Conservation (phyloP, 768 basidiomycete species). For the Suillus subaureus region DNA sequence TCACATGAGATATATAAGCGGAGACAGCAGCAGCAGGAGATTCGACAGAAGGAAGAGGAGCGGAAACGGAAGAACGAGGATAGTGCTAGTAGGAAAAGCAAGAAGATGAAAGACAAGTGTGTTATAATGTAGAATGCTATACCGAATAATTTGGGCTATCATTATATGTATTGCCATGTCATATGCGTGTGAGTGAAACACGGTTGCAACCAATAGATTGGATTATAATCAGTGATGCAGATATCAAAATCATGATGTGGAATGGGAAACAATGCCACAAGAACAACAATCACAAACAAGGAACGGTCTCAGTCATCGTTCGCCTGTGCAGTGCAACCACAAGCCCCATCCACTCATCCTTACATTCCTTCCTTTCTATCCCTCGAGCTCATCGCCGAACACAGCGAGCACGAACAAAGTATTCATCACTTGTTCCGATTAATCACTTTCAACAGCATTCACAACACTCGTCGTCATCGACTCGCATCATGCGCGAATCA, state of each 20-base stretch:
- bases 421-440: conserved; percentile 16
- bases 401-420: conserved; percentile 8
- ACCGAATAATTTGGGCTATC: background rate
- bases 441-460: background rate
- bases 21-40: conserved; percentile 30
- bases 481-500: conserved; percentile 79
- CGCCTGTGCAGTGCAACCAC: conserved; percentile 29
- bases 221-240: background rate
- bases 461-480: conserved; percentile 16
- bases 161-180: background rate
- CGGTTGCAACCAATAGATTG: background rate
- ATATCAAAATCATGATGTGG: conserved; percentile 1
- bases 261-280: conserved; percentile 24
- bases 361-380: conserved; percentile 11
- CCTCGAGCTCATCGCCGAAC: conserved; percentile 5
- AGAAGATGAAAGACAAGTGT: conserved; percentile 51
- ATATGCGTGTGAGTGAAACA: background rate
- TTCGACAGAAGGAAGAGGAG: conserved; percentile 14
- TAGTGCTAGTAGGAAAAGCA: conserved; percentile 35
- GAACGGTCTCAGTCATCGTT: conserved; percentile 32
- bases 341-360: conserved; percentile 22
- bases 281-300: conserved; percentile 31
- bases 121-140: conserved; percentile 50
- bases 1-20: conserved; percentile 41
- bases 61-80: conserved; percentile 28